Evolutionary conservation across 2,329 filamentous ascomycete genomes (phyloP).

Genomic region (Xylariaceae sp.): DNA sequence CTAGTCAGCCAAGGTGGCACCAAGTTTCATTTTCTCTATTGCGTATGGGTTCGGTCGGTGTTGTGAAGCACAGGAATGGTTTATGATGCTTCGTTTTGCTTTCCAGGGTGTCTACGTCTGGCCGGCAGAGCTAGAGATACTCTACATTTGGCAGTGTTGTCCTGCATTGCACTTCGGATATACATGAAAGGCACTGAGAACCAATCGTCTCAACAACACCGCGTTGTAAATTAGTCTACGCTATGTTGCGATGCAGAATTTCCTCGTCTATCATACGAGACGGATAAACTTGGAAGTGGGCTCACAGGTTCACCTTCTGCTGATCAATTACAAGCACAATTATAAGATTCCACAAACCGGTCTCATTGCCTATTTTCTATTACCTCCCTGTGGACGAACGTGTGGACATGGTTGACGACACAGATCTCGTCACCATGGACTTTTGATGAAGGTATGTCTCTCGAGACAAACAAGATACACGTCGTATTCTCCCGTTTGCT

Average conservation of each 20-base stretch:
- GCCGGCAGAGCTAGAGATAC: constrained; percentile 18
- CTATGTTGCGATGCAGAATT: constrained; percentile 12
- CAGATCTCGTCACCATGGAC: neutral
- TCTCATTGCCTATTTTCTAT: no score
- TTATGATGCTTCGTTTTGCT: constrained; percentile 30
- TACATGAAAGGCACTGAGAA: constrained; percentile 14
- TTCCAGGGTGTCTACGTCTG: constrained; percentile 23
- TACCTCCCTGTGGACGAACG: neutral
- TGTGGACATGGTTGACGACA: neutral
- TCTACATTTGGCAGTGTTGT: constrained; percentile 18
- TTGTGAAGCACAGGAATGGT: constrained; percentile 32
- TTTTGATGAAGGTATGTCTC: neutral
- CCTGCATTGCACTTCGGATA: constrained; percentile 16
- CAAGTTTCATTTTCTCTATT: constrained; percentile 30
- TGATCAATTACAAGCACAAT: neutral
- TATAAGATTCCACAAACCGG: neutral
- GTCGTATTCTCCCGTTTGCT: neutral
- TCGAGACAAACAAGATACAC: neutral
- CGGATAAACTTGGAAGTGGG: neutral
- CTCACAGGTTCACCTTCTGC: neutral
- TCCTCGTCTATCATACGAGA: constrained; percentile 3
- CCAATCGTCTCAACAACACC: constrained; percentile 18
- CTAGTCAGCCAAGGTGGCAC: constrained; percentile 22
- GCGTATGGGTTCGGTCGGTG: constrained; percentile 32
- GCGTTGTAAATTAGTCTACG: constrained; percentile 27